phyloP scores from a whole-genome alignment of 164 flowering plant species.

The Nymphaea thermarum region DNA sequence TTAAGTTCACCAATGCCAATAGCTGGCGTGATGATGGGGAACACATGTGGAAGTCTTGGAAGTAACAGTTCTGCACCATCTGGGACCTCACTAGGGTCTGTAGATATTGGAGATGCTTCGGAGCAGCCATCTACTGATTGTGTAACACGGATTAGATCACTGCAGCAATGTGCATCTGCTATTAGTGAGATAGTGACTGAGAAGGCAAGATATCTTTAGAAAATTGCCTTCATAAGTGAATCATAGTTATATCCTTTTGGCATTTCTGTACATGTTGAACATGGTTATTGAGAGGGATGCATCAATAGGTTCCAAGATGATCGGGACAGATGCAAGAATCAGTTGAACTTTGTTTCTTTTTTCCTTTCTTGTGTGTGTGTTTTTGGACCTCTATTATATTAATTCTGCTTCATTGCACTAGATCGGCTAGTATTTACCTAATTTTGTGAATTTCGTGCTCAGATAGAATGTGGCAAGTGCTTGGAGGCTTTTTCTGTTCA shows the following conservation, averaged over 20 bases:
- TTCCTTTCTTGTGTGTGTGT: background rate
- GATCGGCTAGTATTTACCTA: background rate
- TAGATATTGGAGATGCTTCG: conserved; percentile 45
- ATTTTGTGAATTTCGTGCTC: conserved; percentile 1
- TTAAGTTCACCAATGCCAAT: conserved; percentile 69
- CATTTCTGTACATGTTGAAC: too few relatives aligned
- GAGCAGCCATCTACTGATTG: conserved; percentile 70
- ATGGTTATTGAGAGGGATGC: too few relatives aligned
- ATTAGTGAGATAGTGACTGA: conserved; percentile 65
- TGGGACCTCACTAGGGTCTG: conserved; percentile 70
- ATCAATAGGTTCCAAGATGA: too few relatives aligned
- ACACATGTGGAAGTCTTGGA: conserved; percentile 32
- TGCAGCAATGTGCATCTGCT: conserved; percentile 73
- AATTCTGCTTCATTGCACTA: background rate
- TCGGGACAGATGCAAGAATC: too few relatives aligned
- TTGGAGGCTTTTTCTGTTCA: conserved; percentile 94
- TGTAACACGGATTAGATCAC: conserved; percentile 64
- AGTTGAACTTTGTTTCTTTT: too few relatives aligned
- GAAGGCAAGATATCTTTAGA: conserved; percentile 36
- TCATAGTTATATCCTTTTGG: too few relatives aligned
- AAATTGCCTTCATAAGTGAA: background rate
- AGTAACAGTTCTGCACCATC: conserved; percentile 69
- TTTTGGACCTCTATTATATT: background rate
- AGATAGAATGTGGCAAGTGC: conserved; percentile 44
- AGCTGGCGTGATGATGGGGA: conserved; percentile 25